Conservation (phyloP, 2,329 filamentous ascomycete species). For the Ceratocystis huliohia region DNA sequence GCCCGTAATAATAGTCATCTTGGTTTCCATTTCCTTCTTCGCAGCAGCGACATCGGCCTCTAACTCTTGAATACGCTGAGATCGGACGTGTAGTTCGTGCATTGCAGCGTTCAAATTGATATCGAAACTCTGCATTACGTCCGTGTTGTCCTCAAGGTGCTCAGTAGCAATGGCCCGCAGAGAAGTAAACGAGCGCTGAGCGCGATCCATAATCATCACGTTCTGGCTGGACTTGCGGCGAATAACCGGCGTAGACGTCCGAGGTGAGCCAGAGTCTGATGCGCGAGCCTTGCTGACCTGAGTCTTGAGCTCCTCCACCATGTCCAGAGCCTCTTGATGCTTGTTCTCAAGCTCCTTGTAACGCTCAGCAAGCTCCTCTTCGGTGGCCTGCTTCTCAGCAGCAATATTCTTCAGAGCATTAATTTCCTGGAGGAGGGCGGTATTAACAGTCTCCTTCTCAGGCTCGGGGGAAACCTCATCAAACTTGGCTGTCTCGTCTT, state of each 20-base stretch:
- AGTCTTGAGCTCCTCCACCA: conserved; percentile 82
- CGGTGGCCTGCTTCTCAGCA: conserved; percentile 62
- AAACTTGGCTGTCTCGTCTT: not conserved
- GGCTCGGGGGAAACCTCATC: not conserved
- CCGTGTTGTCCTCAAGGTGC: conserved; percentile 68
- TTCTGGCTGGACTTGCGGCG: conserved; percentile 89
- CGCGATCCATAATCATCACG: conserved; percentile 73
- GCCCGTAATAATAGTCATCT: conserved; percentile 90
- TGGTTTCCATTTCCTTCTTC: conserved; percentile 93
- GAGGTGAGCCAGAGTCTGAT: conserved; percentile 46
- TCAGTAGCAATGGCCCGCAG: conserved; percentile 79
- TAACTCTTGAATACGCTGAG: conserved; percentile 79
- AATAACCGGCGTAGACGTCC: conserved; percentile 62
- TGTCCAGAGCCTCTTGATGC: conserved; percentile 68
- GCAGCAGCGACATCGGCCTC: conserved; percentile 71
- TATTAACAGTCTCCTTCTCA: conserved; percentile 24
- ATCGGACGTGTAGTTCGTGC: conserved; percentile 76
- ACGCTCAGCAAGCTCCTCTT: conserved; percentile 58
- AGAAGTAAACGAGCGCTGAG: conserved; percentile 79
- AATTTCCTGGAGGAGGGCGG: conserved; percentile 50
- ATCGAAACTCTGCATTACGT: conserved; percentile 85
- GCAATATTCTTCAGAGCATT: conserved; percentile 58
- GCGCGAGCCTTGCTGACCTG: conserved; percentile 68
- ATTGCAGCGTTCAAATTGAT: conserved; percentile 82
- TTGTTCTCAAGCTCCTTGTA: conserved; percentile 74